Conservation (phyloP, 2,329 filamentous ascomycete genomes). For the Fusarium tjaetaba region DNA sequence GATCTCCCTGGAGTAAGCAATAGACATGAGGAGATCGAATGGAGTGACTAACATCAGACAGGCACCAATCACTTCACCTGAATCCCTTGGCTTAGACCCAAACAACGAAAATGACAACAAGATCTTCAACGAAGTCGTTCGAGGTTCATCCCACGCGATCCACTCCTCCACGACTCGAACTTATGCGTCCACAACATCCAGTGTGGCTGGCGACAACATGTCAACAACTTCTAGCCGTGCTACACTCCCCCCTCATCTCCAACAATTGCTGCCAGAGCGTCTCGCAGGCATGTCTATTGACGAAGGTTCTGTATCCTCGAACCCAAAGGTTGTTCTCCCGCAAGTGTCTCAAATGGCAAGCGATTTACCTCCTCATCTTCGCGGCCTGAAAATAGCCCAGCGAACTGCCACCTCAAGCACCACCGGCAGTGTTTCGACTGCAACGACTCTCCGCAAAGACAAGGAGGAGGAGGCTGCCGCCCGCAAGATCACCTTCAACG, state of each 20-base stretch:
- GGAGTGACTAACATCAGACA: slow-evolving; percentile 22
- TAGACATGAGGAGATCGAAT: background rate
- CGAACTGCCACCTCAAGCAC: background rate
- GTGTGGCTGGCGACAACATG: slow-evolving; percentile 11
- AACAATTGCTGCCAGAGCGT: background rate
- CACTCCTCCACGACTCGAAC: background rate
- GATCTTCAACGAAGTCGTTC: background rate
- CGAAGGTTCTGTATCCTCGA: background rate
- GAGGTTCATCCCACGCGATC: background rate
- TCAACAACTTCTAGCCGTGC: slow-evolving; percentile 9
- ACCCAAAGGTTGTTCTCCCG: background rate
- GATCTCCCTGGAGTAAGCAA: slow-evolving; percentile 31
- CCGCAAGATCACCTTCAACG: slow-evolving; percentile 40
- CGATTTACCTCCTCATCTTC: slow-evolving; percentile 18
- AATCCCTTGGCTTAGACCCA: slow-evolving; percentile 37
- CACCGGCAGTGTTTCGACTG: slow-evolving; percentile 43
- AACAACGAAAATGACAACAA: background rate
- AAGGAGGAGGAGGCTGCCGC: slow-evolving; percentile 1
- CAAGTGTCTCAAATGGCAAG: background rate
- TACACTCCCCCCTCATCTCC: slow-evolving; percentile 13
- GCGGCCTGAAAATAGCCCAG: background rate
- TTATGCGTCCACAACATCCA: slow-evolving; percentile 10
- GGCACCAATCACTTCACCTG: slow-evolving; percentile 43
- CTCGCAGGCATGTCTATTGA: background rate
- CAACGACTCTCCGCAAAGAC: slow-evolving; percentile 42